Conservation (phyloP, 495 filamentous ascomycete genomes). For the Penicillium bialowiezense region DNA sequence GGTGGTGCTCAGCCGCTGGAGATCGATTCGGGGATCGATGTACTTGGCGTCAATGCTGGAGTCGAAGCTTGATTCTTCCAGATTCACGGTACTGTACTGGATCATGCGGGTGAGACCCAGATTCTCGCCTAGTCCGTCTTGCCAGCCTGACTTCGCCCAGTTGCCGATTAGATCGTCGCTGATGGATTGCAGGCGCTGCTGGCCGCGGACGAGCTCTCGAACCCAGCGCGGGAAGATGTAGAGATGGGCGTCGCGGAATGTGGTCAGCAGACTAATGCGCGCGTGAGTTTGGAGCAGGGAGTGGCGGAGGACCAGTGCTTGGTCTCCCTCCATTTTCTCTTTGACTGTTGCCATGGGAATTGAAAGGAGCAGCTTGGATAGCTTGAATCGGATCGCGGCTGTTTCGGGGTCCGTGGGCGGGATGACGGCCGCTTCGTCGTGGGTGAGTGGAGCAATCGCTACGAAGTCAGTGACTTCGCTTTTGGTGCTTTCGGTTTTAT, state of each 20-base stretch:
- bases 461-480: constrained; percentile 89
- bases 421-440: constrained; percentile 44
- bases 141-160: constrained; percentile 94
- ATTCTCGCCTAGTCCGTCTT: constrained; percentile 73
- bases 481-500: constrained; percentile 65
- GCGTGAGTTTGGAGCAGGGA: constrained; percentile 67
- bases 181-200: constrained; percentile 77
- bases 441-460: constrained; percentile 61
- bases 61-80: constrained; percentile 19
- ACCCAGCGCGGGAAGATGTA: constrained; percentile 94
- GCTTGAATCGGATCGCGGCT: constrained; percentile 54
- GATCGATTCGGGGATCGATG: constrained; percentile 58
- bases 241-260: constrained; percentile 82
- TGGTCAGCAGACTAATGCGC: constrained; percentile 68
- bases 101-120: constrained; percentile 66
- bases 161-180: constrained; percentile 89
- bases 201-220: constrained; percentile 67
- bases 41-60: constrained; percentile 37
- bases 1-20: constrained; percentile 59
- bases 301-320: constrained; percentile 68
- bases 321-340: constrained; percentile 70
- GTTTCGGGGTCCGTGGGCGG: constrained; percentile 34
- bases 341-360: constrained; percentile 83
- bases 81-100: constrained; percentile 17
- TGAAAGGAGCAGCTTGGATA: constrained; percentile 67